Evolutionary conservation across 2,329 filamentous ascomycete species (phyloP).

Genomic region (Fusarium duplospermum): DNA sequence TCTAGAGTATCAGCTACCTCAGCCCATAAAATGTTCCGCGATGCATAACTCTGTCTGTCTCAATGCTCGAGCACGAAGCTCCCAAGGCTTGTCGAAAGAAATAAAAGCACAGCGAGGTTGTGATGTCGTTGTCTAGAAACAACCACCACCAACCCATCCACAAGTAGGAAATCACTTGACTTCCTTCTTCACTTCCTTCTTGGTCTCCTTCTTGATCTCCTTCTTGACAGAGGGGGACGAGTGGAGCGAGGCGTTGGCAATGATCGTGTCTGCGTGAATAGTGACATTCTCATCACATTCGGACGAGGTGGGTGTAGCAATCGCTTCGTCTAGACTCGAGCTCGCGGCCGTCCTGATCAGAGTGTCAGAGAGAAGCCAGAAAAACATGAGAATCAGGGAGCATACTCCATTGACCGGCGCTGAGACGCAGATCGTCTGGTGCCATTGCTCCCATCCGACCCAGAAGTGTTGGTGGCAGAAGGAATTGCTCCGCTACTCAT

Average conservation of each 20-base stretch:
- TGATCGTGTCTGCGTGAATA: constrained; percentile 63
- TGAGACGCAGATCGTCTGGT: constrained; percentile 48
- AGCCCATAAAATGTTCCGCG: constrained; percentile 52
- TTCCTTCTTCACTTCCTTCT: constrained; percentile 48
- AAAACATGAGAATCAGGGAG: constrained; percentile 39
- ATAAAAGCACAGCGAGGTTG: constrained; percentile 16
- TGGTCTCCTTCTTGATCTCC: constrained; percentile 51
- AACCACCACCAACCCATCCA: neutral
- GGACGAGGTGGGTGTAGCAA: constrained; percentile 56
- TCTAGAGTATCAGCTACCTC: constrained; percentile 50
- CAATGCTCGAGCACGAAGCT: constrained; percentile 31
- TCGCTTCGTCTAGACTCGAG: constrained; percentile 54
- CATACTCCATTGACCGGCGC: constrained; percentile 52
- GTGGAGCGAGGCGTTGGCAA: constrained; percentile 56
- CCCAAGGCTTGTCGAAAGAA: constrained; percentile 31
- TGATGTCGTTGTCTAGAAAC: neutral
- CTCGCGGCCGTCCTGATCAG: constrained; percentile 52
- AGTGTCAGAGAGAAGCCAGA: constrained; percentile 49
- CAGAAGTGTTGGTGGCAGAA: constrained; percentile 2
- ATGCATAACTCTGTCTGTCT: constrained; percentile 46
- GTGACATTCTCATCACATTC: constrained; percentile 66
- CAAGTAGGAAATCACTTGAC: constrained; percentile 25
- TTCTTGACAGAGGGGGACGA: constrained; percentile 62
- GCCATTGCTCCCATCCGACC: constrained; percentile 26
- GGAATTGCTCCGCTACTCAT: constrained; percentile 12